These are phyloP conservation scores for Candida ipomoeae DNA, from an alignment of 805 yeast species.

Conservation along the genomic window DNA sequence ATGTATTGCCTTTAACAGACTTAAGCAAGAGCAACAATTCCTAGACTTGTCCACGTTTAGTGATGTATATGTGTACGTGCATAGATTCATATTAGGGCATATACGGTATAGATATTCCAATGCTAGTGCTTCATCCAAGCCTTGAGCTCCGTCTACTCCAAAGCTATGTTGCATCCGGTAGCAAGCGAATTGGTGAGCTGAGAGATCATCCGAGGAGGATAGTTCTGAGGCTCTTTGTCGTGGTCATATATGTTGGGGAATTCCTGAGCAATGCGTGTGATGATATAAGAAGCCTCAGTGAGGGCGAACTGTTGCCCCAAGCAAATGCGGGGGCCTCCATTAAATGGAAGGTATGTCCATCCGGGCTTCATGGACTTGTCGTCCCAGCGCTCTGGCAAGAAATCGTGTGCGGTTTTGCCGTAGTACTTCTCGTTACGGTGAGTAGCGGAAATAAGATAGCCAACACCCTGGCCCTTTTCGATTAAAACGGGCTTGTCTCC, in stretches of 20 bases:
- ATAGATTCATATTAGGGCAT: neutral
- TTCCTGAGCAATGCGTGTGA: constrained; percentile 14
- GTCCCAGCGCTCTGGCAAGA: constrained; percentile 16
- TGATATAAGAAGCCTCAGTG: constrained; percentile 15
- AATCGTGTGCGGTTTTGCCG: constrained; percentile 13
- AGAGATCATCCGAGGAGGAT: constrained; percentile 10
- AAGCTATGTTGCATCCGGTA: constrained; percentile 10
- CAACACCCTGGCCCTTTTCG: constrained; percentile 11
- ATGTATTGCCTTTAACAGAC: constrained; percentile 4
- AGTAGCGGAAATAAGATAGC: constrained; percentile 10
- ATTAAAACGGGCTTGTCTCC: constrained; percentile 31
- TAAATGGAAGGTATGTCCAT: constrained; percentile 13
- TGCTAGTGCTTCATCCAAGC: no score
- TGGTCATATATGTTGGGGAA: constrained; percentile 9
- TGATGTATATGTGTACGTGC: neutral
- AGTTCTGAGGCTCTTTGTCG: constrained; percentile 1
- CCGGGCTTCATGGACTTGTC: constrained; percentile 5
- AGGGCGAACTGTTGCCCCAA: constrained; percentile 14
- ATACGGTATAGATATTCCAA: neutral
- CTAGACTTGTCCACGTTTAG: neutral
- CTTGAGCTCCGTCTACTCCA: neutral
- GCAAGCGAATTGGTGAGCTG: constrained; percentile 13
- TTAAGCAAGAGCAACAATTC: constrained; percentile 2
- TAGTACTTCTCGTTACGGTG: constrained; percentile 11
- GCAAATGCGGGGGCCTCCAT: constrained; percentile 15